Percentiles rank a stretch among this genome's conserved stretches.
Evolutionary conservation across 2,329 filamentous ascomycete species (phyloP).

Genomic region (Fusarium oxysporum): DNA sequence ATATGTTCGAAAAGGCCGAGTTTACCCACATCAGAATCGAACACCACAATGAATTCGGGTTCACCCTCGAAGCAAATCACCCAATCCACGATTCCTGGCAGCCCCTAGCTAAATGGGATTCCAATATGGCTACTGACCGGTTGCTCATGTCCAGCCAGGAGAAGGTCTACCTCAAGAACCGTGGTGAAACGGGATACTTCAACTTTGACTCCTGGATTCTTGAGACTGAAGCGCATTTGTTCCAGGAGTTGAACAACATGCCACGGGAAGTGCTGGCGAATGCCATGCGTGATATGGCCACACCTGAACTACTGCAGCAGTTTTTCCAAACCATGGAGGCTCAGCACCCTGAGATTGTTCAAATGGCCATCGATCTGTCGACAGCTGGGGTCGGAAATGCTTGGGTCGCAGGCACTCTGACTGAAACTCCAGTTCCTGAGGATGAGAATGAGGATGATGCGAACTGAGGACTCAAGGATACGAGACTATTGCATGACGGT

Average conservation of each 20-base stretch:
- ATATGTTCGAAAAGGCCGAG: constrained; percentile 3
- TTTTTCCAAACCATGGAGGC: background rate
- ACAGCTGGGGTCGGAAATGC: background rate
- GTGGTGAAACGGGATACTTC: constrained; percentile 7
- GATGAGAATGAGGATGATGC: background rate
- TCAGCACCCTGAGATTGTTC: background rate
- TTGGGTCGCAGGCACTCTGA: background rate
- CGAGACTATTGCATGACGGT: background rate
- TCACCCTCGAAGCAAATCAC: background rate
- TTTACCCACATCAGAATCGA: background rate
- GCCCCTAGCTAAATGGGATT: background rate
- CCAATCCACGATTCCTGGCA: background rate
- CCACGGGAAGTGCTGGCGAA: background rate
- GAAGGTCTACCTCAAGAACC: background rate
- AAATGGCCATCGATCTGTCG: background rate
- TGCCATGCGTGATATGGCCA: background rate
- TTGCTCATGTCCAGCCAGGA: background rate
- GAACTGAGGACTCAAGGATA: background rate
- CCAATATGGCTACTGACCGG: background rate
- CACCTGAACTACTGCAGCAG: background rate
- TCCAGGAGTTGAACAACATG: background rate
- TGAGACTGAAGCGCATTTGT: background rate
- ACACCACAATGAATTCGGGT: background rate
- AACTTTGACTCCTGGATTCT: background rate
- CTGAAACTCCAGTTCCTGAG: too few species aligned